Evolutionary conservation across 2,329 filamentous ascomycete genomes (phyloP).

Genomic region (Fusarium goolgardi): DNA sequence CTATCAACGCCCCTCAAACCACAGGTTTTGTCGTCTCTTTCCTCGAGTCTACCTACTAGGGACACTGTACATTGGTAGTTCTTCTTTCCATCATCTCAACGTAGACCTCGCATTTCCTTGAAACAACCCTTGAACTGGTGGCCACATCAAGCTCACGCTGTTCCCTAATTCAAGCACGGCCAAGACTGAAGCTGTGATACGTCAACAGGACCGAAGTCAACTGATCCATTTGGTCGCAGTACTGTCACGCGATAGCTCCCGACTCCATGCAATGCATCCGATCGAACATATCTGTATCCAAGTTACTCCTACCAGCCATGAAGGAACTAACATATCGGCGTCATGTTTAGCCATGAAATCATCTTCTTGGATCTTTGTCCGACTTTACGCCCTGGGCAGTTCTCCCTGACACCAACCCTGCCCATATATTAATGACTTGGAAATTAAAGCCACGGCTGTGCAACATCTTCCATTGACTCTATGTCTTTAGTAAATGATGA

Average conservation of each 20-base stretch:
- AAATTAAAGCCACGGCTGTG: too few species aligned
- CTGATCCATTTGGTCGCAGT: neutral
- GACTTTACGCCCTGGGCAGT: too few species aligned
- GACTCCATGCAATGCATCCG: too few species aligned
- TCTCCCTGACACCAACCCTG: neutral
- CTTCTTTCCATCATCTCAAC: neutral
- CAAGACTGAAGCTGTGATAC: neutral
- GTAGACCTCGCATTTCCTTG: neutral
- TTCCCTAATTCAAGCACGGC: neutral
- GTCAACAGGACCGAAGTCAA: neutral
- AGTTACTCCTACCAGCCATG: neutral
- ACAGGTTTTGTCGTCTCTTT: neutral
- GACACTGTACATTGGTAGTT: neutral
- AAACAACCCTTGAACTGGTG: neutral
- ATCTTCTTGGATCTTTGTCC: neutral
- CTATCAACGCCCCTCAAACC: neutral
- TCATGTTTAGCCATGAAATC: neutral
- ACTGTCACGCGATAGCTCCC: neutral
- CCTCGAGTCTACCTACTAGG: neutral
- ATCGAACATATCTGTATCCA: neutral
- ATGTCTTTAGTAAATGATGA: neutral
- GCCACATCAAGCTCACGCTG: neutral
- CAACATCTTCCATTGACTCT: too few species aligned
- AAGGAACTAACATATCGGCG: neutral
- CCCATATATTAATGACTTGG: neutral